Evolutionary conservation across 371 early-diverging fungal species (phyloP).

Genomic region (Rozella allomycis): DNA sequence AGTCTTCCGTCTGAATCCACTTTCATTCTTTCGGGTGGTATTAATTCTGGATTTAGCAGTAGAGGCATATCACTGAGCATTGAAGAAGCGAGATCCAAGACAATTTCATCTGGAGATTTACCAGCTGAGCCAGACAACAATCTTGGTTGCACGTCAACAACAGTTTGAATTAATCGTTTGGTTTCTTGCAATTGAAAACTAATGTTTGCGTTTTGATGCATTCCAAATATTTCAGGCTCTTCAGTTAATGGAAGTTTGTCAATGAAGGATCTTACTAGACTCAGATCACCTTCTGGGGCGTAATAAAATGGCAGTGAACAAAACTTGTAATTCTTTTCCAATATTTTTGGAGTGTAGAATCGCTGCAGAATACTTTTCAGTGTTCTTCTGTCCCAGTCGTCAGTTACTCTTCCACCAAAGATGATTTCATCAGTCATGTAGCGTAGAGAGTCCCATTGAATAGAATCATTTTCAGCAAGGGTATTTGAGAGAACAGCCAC

Average conservation of each 20-base stretch:
- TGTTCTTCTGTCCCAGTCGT: slow-evolving; percentile 31
- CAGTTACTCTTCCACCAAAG: slow-evolving; percentile 34
- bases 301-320: slow-evolving; percentile 21
- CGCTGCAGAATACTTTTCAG: slow-evolving; percentile 15
- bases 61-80: slow-evolving; percentile 22
- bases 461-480: slow-evolving; percentile 13
- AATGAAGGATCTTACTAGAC: slow-evolving; percentile 14
- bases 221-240: slow-evolving; percentile 31
- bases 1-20: slow-evolving; percentile 23
- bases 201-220: slow-evolving; percentile 36
- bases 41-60: slow-evolving; percentile 10
- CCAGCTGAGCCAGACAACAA: slow-evolving; percentile 9
- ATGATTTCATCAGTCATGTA: slow-evolving; percentile 32
- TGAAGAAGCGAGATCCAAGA: slow-evolving; percentile 10
- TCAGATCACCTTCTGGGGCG: slow-evolving; percentile 25
- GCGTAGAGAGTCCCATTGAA: slow-evolving; percentile 26
- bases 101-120: slow-evolving; percentile 18
- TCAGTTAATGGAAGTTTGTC: slow-evolving; percentile 24
- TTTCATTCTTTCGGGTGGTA: slow-evolving; percentile 10
- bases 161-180: slow-evolving; percentile 14
- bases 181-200: slow-evolving; percentile 31
- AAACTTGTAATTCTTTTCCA: slow-evolving; percentile 19
- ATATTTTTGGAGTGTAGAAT: slow-evolving; percentile 17
- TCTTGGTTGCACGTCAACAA: slow-evolving; percentile 28
- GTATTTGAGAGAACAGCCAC: slow-evolving; percentile 21